phyloP scores from a whole-genome alignment of 2,329 filamentous ascomycete species.

The Hypoxylon sp. region DNA sequence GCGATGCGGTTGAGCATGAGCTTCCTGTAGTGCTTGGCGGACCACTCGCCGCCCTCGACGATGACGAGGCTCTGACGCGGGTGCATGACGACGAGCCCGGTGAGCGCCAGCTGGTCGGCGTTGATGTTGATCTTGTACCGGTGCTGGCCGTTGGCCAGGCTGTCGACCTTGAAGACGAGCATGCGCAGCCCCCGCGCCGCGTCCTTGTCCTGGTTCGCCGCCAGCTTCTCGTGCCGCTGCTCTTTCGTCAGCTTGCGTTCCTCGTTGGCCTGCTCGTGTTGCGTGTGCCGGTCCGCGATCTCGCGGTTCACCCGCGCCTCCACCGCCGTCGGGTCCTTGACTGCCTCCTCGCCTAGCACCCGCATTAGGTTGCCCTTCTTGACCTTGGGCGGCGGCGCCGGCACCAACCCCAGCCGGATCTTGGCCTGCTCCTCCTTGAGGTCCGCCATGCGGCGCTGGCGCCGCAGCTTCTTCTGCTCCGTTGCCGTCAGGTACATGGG shows the following conservation, averaged over 20 bases:
- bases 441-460: constrained; percentile 89
- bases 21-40: constrained; percentile 86
- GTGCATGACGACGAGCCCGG: constrained; percentile 90
- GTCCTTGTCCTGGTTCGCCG: constrained; percentile 84
- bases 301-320: constrained; percentile 93
- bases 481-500: constrained; percentile 91
- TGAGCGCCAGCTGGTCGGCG: constrained; percentile 86
- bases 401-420: constrained; percentile 86
- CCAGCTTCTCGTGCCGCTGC: constrained; percentile 83
- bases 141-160: constrained; percentile 89
- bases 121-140: constrained; percentile 93
- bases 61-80: constrained; percentile 89
- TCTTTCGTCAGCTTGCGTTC: constrained; percentile 90
- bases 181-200: constrained; percentile 85
- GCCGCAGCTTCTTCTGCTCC: constrained; percentile 89
- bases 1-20: constrained; percentile 93
- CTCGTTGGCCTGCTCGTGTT: constrained; percentile 81
- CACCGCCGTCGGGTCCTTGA: constrained; percentile 96
- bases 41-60: constrained; percentile 88
- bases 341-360: constrained; percentile 86
- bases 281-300: constrained; percentile 83
- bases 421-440: constrained; percentile 97
- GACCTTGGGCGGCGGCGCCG: constrained; percentile 91
- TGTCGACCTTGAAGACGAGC: constrained; percentile 88
- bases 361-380: constrained; percentile 98